Evolutionary conservation across 176 grass and related monocot species (phyloP).

Genomic region (Oropetium thomaeum): DNA sequence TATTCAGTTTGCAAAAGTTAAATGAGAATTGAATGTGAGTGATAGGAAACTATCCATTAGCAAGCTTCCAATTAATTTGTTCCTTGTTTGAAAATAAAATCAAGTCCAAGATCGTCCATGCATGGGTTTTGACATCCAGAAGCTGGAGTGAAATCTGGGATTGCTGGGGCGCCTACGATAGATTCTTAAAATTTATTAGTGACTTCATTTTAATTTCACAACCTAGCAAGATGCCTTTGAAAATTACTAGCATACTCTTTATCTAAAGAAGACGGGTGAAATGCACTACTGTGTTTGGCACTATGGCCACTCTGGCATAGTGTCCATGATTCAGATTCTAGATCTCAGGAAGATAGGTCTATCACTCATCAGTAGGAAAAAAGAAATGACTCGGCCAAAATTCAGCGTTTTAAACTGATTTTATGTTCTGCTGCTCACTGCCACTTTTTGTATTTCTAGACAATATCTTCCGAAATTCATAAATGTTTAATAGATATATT

Average conservation of each 20-base stretch:
- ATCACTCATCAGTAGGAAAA: too few species aligned
- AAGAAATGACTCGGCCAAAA: too few species aligned
- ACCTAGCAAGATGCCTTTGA: background rate
- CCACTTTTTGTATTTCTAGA: too few species aligned
- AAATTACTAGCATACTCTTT: background rate
- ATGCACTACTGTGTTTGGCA: background rate
- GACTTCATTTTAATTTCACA: background rate
- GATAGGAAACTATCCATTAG: background rate
- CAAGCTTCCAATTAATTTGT: conserved; percentile 7
- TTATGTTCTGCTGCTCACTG: too few species aligned
- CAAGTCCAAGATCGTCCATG: background rate
- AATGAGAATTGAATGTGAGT: background rate
- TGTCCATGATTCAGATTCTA: too few species aligned
- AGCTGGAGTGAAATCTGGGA: too few species aligned
- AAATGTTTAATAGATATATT: too few species aligned
- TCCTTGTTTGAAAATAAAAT: background rate
- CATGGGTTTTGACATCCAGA: background rate
- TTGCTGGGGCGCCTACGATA: background rate
- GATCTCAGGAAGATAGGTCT: too few species aligned
- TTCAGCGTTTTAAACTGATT: too few species aligned
- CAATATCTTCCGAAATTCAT: too few species aligned
- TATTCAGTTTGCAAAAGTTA: background rate
- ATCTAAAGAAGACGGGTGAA: background rate
- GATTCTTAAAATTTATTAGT: background rate
- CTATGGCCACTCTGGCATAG: background rate